Evolutionary conservation across 768 basidiomycete genomes (phyloP), one percentile per base, ranked within the genome.

Genomic region (Macrolepiota albuminosa): DNA sequence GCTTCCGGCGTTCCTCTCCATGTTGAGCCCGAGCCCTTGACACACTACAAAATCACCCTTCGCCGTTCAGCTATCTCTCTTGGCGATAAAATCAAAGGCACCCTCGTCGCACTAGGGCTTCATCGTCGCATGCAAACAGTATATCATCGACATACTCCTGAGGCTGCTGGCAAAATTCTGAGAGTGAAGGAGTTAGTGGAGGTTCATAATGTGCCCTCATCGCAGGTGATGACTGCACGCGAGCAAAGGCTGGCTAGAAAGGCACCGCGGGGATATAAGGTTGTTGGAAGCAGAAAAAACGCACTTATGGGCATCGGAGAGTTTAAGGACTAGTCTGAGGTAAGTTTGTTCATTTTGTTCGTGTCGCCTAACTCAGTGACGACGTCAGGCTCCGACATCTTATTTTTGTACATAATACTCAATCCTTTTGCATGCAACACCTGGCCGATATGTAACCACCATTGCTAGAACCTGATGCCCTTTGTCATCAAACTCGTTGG

Each of bases 41-140:
- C 94, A 0, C 91, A 96, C 73, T 95, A 83, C 78, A 91, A 90
- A 76, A 88, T 98, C 67, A 96, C 94, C 21, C 86, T 95, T 33
- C 83, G 83, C 10, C 89, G 95, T 57, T 95, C 94, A 6, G 88
- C 86, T 52, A 95, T 95, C 62, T 88, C 92, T 0, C 83, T 96
- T 9, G 87, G 89, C 3, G 76, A 84, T 59, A 81, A 80, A 65
- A 83, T 86, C 58, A 81, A 87, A 68, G 86, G 80, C 50, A 95
- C 94, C 0, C 79, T 95, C 48, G 79, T 81, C n/a, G 82, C 92
- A 0, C 84, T 98, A 2, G 95, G 95, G 1, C 78, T 98, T 54
- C 87, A 91, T 71, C 77, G 88, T 59, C 84, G 93, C 42, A 83
- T 89, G 76, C 89, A 93, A 71, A 93, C 88, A 0, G 93, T 95